Evolutionary conservation across 2,329 filamentous ascomycete species (phyloP), one percentile per base, ranked within the genome.

Genomic region (Chaetothyriales sp.): DNA sequence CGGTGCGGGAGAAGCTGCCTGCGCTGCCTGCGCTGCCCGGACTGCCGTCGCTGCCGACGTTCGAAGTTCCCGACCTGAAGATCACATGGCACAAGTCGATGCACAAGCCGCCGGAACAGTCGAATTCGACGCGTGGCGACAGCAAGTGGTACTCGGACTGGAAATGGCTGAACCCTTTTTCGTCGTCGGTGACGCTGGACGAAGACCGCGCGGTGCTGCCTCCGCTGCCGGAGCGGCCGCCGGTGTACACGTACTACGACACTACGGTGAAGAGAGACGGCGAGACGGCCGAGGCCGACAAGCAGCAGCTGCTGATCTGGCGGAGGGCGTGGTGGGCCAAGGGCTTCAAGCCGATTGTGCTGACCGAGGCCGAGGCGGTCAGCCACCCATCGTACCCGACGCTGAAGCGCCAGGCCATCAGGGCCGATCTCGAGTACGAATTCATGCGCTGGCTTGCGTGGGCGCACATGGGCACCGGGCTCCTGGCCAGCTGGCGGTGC

Each of bases 261-360:
- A 72, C 78, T 9, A 80, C 78, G 4, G 66, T 74, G 18, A 74
- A 75, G 61, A 83, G 83, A 66, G 77, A 84, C 29, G 74, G 77
- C 47, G 77, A 77, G 18, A 76, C 78, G 48, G 78, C 78, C 60
- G 78, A 85, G 54, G 85, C 86, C 3, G 86, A 95, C 65, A 83
- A 83, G 63, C 78, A 83, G 53, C 70, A 97, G 54, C 75, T 97
- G 47, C 72, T 94, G 52, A 84, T 86, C 50, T 97, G 92, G 92
- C 79, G 89, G 54, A 79, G 88, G 46, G 89, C 90, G 2, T 97
- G 90, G 89, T 97, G 88, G 86, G 88, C 89, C 0, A 82, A 94
- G 62, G 92, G 90, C 9, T 95, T 97, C 70, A 81, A 77, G 56
- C 90, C 92, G 0, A 75, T 92, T 6, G 85, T 97, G 43, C 69